Percentiles rank a stretch among this genome's conserved stretches.
These are phyloP conservation scores for Fusarium stilboides DNA, from an alignment of 2,329 filamentous ascomycete genomes.

Conservation along the genomic window DNA sequence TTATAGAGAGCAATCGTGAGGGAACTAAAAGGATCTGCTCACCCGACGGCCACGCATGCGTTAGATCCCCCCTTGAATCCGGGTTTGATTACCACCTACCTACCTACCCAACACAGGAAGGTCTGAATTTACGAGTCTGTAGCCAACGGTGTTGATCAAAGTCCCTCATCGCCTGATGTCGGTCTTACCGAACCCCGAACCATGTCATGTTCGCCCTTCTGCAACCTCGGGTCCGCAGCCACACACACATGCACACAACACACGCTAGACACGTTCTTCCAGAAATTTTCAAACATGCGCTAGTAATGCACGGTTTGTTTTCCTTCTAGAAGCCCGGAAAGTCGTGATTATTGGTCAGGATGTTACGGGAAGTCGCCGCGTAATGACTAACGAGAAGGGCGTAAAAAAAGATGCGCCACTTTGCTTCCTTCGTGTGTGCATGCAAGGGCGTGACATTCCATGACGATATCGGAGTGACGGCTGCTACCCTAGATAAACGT, in stretches of 20 bases:
- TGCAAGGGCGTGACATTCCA: conserved; percentile 7
- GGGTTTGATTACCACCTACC: conserved; percentile 5
- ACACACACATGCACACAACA: neutral
- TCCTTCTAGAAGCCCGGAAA: conserved; percentile 22
- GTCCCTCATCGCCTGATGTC: conserved; percentile 25
- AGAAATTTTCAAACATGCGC: conserved; percentile 16
- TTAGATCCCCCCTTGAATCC: conserved; percentile 13
- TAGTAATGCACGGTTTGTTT: conserved; percentile 12
- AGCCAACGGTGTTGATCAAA: neutral
- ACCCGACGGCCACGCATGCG: neutral
- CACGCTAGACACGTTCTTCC: neutral
- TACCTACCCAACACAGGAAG: conserved; percentile 31
- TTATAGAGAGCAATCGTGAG: neutral
- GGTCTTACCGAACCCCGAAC: conserved; percentile 27
- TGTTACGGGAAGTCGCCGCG: neutral
- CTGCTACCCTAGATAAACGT: conserved; percentile 11
- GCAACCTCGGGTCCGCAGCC: conserved; percentile 33
- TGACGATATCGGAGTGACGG: conserved; percentile 1
- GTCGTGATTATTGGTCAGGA: neutral
- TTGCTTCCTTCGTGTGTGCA: neutral
- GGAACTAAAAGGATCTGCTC: conserved; percentile 32
- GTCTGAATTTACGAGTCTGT: neutral
- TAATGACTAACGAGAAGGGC: neutral
- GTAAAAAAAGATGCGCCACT: neutral
- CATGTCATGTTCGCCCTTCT: conserved; percentile 7